phyloP scores from a whole-genome alignment of 179 eudicot species.

The Carnegiea gigantea region DNA sequence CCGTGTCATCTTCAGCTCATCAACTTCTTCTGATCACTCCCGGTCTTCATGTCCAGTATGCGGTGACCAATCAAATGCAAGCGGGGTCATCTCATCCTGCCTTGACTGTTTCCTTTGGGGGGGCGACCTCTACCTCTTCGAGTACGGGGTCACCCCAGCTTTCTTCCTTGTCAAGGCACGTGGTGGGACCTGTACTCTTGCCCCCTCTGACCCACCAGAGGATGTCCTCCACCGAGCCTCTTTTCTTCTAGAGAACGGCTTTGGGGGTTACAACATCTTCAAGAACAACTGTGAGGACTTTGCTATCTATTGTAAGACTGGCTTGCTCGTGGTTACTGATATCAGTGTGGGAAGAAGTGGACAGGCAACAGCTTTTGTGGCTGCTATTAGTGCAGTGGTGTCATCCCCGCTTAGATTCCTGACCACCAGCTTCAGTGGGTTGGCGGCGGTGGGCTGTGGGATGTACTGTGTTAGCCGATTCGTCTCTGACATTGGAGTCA shows the following conservation, averaged over 20 bases:
- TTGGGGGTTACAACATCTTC: constrained; percentile 64
- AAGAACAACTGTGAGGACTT: constrained; percentile 88
- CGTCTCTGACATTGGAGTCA: constrained; percentile 67
- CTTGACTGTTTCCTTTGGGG: constrained; percentile 71
- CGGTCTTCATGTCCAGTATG: constrained; percentile 56
- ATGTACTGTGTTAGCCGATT: constrained; percentile 60
- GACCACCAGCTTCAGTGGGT: constrained; percentile 50
- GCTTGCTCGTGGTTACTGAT: constrained; percentile 52
- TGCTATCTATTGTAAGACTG: constrained; percentile 81
- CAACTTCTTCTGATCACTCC: constrained; percentile 34
- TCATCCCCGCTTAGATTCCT: constrained; percentile 67
- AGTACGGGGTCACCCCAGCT: constrained; percentile 49
- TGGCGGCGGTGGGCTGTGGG: constrained; percentile 54
- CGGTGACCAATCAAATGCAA: constrained; percentile 51
- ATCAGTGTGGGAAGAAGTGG: constrained; percentile 71
- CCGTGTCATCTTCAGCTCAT: constrained; percentile 55
- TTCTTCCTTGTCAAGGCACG: constrained; percentile 69
- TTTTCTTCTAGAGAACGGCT: constrained; percentile 63
- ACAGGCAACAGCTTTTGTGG: constrained; percentile 58
- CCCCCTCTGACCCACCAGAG: constrained; percentile 60
- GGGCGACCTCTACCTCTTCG: constrained; percentile 64
- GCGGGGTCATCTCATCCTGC: constrained; percentile 73
- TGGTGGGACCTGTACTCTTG: constrained; percentile 81
- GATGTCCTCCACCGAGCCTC: constrained; percentile 65
- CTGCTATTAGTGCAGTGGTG: constrained; percentile 55